Base-by-base conservation (phyloP, 1,139 yeast species). In the Suhomyces wounanorum region DNA sequence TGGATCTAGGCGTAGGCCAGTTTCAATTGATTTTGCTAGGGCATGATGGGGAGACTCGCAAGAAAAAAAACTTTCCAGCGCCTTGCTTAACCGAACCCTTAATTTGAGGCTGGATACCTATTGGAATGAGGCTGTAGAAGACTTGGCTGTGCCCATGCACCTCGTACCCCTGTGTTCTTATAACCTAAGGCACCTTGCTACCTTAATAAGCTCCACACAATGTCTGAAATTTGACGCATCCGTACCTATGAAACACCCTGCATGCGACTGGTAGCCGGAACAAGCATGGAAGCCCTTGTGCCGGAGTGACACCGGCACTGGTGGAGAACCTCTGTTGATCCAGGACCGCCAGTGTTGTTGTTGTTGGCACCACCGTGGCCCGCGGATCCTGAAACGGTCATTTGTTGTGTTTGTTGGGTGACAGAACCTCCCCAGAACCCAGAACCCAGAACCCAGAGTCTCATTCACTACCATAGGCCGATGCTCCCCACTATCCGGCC, bases 191-290 rank as follows among this genome's bases (percentile, higher is more conserved):
- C 42, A 25, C 30, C 21, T 8, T n/a, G 33, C 7, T 26, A 25
- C 42, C 42, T 40, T 25, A 40, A 40, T 25, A 40, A 40, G 28
- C 14, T 40, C 14, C 23, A n/a, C 31, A 25, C 42, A 40, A 40
- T 25, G 17, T 11, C 11, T 40, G 42, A 40, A 40, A 40, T 40
- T 40, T 40, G 42, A 28, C 42, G 42, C 31, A 26, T 26, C 21
- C 42, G 33, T 9, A 28, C 33, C 42, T 25, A 28, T 40, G 42
- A 40, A 40, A 40, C 42, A 40, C 33, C 41, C 42, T 25, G 17
- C 14, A 26, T 40, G 42, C 33, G 41, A 25, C 21, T 13, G 8
- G 17, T 14, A 25, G 30, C 33, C 42, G 8, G 18, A 28, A 16
- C 18, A 14, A 33, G 18, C 37, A 33, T 16, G 33, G 33, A 30